Evolutionary conservation across 306 rosid species (phyloP).

Genomic region (Acacia melanoxylon): DNA sequence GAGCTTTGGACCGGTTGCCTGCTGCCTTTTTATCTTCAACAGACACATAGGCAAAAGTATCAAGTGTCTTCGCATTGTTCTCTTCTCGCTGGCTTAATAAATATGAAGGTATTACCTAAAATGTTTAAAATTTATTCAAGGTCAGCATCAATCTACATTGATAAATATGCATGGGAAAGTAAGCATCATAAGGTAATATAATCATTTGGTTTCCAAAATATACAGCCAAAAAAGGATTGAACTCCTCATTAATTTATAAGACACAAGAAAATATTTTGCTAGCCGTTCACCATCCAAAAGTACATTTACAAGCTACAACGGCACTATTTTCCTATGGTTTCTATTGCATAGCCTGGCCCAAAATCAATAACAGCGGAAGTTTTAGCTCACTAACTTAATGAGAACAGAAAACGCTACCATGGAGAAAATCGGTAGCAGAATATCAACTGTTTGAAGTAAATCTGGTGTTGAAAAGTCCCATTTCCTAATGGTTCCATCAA

Average conservation of each 20-base stretch:
- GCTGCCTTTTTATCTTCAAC: slow-evolving; percentile 39
- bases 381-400: not conserved
- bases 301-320: not conserved
- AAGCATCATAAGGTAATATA: not conserved
- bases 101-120: slow-evolving; percentile 77
- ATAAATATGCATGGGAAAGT: not conserved
- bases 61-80: slow-evolving; percentile 32
- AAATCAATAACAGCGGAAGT: not conserved
- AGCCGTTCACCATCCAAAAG: not conserved
- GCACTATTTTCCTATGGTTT: not conserved
- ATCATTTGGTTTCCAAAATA: not conserved
- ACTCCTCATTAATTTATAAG: not conserved
- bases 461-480: slow-evolving; percentile 81
- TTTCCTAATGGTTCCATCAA: slow-evolving; percentile 78
- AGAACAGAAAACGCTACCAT: slow-evolving; percentile 51
- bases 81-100: slow-evolving; percentile 34
- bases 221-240: not conserved
- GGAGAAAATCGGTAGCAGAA: slow-evolving; percentile 60
- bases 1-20: slow-evolving; percentile 30
- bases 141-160: not conserved
- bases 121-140: slow-evolving; percentile 8
- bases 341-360: not conserved
- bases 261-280: not conserved
- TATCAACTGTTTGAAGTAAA: slow-evolving; percentile 56
- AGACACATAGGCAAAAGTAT: slow-evolving; percentile 65